Base-by-base conservation (phyloP, 805 yeast species). In the Dipodascus albidus region DNA sequence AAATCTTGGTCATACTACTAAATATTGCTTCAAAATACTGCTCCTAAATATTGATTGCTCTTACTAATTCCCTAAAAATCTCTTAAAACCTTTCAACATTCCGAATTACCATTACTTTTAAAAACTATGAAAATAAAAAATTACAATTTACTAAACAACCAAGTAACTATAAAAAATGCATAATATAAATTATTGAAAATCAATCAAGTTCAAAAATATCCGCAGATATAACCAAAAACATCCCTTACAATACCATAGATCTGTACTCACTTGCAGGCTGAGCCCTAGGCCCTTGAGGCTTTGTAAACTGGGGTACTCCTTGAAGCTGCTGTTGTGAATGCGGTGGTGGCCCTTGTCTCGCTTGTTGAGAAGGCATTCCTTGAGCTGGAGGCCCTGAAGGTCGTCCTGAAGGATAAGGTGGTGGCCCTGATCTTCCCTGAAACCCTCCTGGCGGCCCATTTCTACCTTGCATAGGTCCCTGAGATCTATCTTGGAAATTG, bases 141-240 rank as follows among this genome's bases (percentile, higher is more conserved):
- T 27, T 6, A 11, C 6, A 27, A 27, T 6, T 6, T 11, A 27
- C 6, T 27, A 27, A 27, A 27, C n/a, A n/a, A n/a, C 33, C 33
- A 27, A 27, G 6, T 6, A 27, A 27, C 33, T 27, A 27, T 27
- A 11, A 27, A 27, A 27, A 27, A 27, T 27, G 33, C 33, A 27
- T 27, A 27, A 27, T 27, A 27, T 27, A 27, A 27, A 27, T 27
- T 27, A 27, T 27, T 6, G 11, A 6, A 27, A 27, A 6, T n/a
- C n/a, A n/a, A n/a, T n/a, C n/a, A n/a, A n/a, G n/a, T n/a, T n/a
- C 67, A 49, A 72, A 70, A 35, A 52, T 72, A 2, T 41, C 72
- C 0, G 74, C 75, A 2, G 72, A 74, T 2, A 69, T 65, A 50
- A 53, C 57, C 17, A 72, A 74, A 72, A 62, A 74, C 55, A 52